Conservation (phyloP, 148 eudicot genomes). For the Amaranthus palmeri region DNA sequence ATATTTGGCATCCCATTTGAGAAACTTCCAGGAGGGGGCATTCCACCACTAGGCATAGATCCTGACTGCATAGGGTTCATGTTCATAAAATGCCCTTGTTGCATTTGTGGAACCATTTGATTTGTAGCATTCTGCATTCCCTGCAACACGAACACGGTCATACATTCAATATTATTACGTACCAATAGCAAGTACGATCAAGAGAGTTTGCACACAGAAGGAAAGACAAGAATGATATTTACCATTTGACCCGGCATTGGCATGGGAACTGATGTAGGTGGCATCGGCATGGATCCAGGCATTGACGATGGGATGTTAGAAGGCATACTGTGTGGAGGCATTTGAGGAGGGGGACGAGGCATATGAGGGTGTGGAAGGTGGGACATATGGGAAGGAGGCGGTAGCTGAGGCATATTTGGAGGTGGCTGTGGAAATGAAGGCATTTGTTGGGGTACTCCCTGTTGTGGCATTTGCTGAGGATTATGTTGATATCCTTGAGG, state of each 20-base stretch:
- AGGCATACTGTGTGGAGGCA: conserved; percentile 65
- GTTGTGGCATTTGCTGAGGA: conserved; percentile 69
- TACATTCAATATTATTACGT: no score
- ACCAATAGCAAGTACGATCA: no score
- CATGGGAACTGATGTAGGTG: conserved; percentile 33
- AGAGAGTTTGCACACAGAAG: not conserved
- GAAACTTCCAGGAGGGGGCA: conserved; percentile 57
- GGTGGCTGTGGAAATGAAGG: conserved; percentile 54
- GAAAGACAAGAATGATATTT: conserved; percentile 8
- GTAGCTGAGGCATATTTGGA: conserved; percentile 69
- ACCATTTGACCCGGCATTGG: conserved; percentile 63
- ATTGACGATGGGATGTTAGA: conserved; percentile 34
- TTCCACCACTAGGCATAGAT: conserved; percentile 39
- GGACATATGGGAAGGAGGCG: conserved; percentile 71
- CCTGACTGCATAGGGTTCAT: conserved; percentile 73
- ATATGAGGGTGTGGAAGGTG: conserved; percentile 61
- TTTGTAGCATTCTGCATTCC: conserved; percentile 71
- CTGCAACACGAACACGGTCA: conserved; percentile 21
- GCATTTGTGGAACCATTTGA: conserved; percentile 84
- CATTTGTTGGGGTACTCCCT: conserved; percentile 57
- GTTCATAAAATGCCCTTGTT: conserved; percentile 77
- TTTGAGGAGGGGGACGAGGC: conserved; percentile 73
- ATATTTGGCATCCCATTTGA: conserved; percentile 60
- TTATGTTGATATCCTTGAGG: conserved; percentile 80
- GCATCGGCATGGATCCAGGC: conserved; percentile 48